These are phyloP conservation scores for Spirogloea muscicola DNA, from an alignment of 139 green algal genomes.

Conservation along the genomic window DNA sequence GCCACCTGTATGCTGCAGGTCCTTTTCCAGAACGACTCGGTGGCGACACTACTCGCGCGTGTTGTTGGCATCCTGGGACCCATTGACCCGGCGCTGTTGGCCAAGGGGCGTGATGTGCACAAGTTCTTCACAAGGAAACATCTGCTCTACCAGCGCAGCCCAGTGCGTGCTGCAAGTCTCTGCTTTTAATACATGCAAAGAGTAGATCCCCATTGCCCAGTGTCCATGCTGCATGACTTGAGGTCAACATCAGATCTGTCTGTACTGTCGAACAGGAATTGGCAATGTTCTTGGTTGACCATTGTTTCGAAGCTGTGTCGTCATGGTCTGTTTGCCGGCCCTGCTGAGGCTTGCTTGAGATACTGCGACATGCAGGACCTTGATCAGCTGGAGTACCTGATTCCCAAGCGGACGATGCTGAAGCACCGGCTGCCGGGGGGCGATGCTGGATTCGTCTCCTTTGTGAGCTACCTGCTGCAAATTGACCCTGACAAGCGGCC, in stretches of 20 bases:
- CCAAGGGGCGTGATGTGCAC: slow-evolving; percentile 64
- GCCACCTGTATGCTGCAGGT: too few species aligned
- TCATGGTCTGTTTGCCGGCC: too few species aligned
- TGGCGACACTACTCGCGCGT: slow-evolving; percentile 79
- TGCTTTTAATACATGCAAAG: too few species aligned
- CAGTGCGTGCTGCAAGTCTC: slow-evolving; percentile 7
- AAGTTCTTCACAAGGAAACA: slow-evolving; percentile 74
- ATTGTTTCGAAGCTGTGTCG: too few species aligned
- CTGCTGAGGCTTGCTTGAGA: background rate
- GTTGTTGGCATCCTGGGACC: slow-evolving; percentile 84
- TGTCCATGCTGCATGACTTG: too few species aligned
- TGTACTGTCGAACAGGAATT: too few species aligned
- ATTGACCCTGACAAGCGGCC: slow-evolving; percentile 40
- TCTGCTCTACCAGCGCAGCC: slow-evolving; percentile 38
- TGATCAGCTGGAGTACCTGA: slow-evolving; percentile 31
- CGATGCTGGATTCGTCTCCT: slow-evolving; percentile 30
- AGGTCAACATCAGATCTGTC: too few species aligned
- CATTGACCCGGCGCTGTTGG: slow-evolving; percentile 70
- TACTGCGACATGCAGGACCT: slow-evolving; percentile 5
- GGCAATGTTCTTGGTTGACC: too few species aligned
- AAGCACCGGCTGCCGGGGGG: slow-evolving; percentile 27
- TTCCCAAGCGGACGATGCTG: slow-evolving; percentile 36
- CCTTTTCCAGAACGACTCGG: slow-evolving; percentile 71
- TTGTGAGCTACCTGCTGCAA: slow-evolving; percentile 34
- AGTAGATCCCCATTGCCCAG: too few species aligned